phyloP scores from a whole-genome alignment of 164 flowering plant species.

The Umbilicus rupestris region DNA sequence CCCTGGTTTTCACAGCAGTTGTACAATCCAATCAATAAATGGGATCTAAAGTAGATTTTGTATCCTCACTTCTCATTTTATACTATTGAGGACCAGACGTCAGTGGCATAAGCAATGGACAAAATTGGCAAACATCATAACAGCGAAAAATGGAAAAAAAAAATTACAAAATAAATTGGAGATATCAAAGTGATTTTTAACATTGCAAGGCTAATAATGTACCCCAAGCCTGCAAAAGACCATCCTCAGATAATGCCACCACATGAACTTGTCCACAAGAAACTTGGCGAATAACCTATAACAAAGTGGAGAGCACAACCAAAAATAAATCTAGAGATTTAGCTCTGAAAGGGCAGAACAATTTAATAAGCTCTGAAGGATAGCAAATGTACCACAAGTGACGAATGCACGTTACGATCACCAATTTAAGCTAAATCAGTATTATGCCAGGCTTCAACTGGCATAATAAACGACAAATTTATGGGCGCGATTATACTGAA shows the following conservation, averaged over 20 bases:
- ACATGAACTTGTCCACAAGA: conserved; percentile 96
- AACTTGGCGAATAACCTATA: conserved; percentile 74
- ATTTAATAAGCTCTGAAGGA: neutral
- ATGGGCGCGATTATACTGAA: too few relatives aligned
- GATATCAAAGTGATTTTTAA: neutral
- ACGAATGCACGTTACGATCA: neutral
- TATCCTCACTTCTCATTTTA: conserved; percentile 1
- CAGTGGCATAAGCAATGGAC: neutral
- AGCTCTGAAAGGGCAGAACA: neutral
- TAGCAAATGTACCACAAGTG: neutral
- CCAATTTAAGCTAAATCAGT: neutral
- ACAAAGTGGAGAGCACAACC: conserved; percentile 5
- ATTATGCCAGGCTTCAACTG: neutral
- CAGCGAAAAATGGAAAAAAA: neutral
- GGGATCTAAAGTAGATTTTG: conserved; percentile 7
- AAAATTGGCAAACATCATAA: neutral
- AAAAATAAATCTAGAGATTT: neutral
- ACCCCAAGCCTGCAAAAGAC: conserved; percentile 96
- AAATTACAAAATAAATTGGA: too few relatives aligned
- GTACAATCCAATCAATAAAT: conserved; percentile 26
- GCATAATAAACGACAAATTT: neutral
- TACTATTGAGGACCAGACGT: neutral
- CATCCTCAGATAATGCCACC: conserved; percentile 84
- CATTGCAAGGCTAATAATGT: conserved; percentile 9
- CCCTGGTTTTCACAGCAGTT: conserved; percentile 62